Evolutionary conservation across 805 yeast species (phyloP), one percentile per base, ranked within the genome.

Genomic region (Saccharomycopsis oosterbeekiorum): DNA sequence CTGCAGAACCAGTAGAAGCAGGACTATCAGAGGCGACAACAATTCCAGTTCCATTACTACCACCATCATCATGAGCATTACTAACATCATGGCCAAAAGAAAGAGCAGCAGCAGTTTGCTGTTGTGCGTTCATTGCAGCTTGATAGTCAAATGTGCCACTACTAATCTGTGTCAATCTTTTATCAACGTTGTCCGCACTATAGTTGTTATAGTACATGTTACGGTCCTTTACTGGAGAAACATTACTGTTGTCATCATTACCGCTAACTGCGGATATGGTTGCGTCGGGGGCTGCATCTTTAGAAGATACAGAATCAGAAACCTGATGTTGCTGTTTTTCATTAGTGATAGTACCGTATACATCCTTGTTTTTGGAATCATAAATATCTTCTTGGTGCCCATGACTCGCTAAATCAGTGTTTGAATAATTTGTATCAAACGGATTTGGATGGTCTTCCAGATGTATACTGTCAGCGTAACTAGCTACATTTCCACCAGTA

Each of bases 121-220:
- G 53, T 24, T 47, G 53, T 21, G 53, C 53, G n/a, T 24, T 47
- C 4, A 17, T 12, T 12, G 24, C 24, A 21, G 53, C 53, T 41
- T 58, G 58, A 41, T 56, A 29, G 21, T 47, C 47, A 39, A 43
- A 21, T 24, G 60, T n/a, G 17, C 62, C 53, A 47, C 34, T 24
- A 24, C 53, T 47, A 29, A 62, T 62, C 29, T 60, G 58, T 10
- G 65, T 57, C 8, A 59, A 29, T 50, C 65, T 53, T 34, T 62
- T 53, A 17, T 29, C 40, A n/a, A 55, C 54, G 53, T 62, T 62
- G 14, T 57, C 62, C 17, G 57, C 41, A 39, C 40, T 54, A 55
- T 62, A 62, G 34, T 62, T 60, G 40, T 55, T 54, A 34, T 57
- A 62, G 37, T 62, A 62, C 42, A 34, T 39, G 54, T 53, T 58